phyloP scores from a whole-genome alignment of 306 rosid species.

The Vigna nakashimae region DNA sequence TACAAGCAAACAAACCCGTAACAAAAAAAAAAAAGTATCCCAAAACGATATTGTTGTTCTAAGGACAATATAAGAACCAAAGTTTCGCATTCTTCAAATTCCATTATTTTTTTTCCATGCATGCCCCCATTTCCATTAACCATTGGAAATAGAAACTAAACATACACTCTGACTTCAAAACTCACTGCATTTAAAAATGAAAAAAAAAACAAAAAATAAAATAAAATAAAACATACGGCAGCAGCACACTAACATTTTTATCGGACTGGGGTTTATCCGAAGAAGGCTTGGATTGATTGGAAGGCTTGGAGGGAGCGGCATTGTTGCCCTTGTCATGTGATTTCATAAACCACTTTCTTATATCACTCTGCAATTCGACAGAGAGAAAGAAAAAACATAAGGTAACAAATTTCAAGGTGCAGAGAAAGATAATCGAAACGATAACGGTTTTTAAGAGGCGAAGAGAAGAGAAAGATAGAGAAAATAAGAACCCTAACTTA shows the following conservation, averaged over 20 bases:
- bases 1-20: background rate
- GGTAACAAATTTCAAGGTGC: background rate
- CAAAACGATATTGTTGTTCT: background rate
- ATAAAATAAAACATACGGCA: background rate
- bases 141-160: conserved; percentile 36
- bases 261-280: conserved; percentile 51
- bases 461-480: background rate
- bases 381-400: background rate
- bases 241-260: conserved; percentile 54
- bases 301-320: conserved; percentile 55
- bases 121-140: conserved; percentile 9
- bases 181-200: background rate
- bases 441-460: background rate
- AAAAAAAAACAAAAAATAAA: background rate
- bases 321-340: conserved; percentile 71
- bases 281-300: conserved; percentile 52
- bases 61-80: background rate
- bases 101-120: background rate
- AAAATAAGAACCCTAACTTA: conserved; percentile 52
- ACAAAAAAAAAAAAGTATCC: background rate
- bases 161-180: background rate
- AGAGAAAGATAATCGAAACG: conserved; percentile 10
- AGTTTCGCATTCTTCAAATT: conserved; percentile 20
- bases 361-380: conserved; percentile 63
- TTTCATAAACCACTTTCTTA: conserved; percentile 97